phyloP scores from a whole-genome alignment of 257 asterid genomes.

The Solanum bulbocastanum region DNA sequence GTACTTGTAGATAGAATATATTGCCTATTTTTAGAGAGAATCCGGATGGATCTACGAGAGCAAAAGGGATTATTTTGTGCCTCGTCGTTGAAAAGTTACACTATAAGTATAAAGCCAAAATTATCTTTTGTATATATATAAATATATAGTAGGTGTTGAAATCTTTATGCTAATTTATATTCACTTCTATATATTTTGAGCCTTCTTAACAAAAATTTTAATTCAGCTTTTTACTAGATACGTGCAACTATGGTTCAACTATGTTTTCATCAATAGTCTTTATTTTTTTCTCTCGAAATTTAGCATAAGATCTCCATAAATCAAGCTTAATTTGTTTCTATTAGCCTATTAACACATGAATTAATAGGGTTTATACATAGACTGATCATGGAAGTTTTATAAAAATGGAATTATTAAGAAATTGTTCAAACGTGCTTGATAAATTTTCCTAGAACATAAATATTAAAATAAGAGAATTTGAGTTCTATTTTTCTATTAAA shows the following conservation, averaged over 20 bases:
- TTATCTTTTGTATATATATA: not conserved
- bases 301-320: not conserved
- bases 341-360: not conserved
- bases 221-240: not conserved
- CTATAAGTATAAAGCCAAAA: not conserved
- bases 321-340: not conserved
- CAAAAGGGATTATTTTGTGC: not conserved
- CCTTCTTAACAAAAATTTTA: not conserved
- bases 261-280: not conserved
- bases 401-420: not conserved
- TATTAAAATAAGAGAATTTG: not conserved
- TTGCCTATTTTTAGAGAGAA: not conserved
- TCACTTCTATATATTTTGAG: not conserved
- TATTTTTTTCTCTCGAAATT: not conserved
- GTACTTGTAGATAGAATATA: not conserved
- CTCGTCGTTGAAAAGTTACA: not conserved
- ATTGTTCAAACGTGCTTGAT: not conserved
- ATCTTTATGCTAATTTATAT: not conserved
- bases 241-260: not conserved
- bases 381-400: not conserved
- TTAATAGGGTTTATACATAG: not conserved
- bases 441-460: not conserved
- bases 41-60: not conserved
- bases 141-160: not conserved
- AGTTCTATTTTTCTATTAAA: not conserved